phyloP scores from a whole-genome alignment of 2,329 filamentous ascomycete genomes.

The Sordariomycetes sp. region DNA sequence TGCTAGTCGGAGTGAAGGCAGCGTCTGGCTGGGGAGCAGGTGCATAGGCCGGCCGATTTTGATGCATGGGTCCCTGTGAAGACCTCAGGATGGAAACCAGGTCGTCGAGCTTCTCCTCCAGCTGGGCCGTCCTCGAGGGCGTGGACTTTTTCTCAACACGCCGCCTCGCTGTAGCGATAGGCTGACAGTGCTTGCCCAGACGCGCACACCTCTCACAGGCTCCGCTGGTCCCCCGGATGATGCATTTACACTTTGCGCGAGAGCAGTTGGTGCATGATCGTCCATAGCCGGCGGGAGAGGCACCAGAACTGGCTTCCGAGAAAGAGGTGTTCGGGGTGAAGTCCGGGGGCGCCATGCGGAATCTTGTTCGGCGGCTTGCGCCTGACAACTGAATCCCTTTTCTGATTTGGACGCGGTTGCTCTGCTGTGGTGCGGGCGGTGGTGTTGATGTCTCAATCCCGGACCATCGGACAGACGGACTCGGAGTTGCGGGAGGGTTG shows the following conservation, averaged over 20 bases:
- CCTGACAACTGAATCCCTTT: too few species aligned
- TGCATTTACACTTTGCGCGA: conserved; percentile 39
- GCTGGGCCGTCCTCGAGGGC: conserved; percentile 29
- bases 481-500: too few species aligned
- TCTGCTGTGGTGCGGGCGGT: too few species aligned
- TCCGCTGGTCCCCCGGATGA: conserved; percentile 22
- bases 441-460: too few species aligned
- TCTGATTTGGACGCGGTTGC: too few species aligned
- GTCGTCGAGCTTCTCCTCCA: conserved; percentile 41
- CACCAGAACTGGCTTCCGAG: conserved; percentile 5
- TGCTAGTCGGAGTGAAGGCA: conserved; percentile 14
- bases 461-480: too few species aligned
- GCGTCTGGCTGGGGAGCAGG: conserved; percentile 4
- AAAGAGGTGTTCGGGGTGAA: conserved; percentile 1
- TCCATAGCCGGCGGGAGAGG: conserved; percentile 29
- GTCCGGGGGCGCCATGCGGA: conserved; percentile 4
- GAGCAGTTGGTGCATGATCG: conserved; percentile 37
- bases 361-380: background rate
- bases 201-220: conserved; percentile 33
- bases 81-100: conserved; percentile 34
- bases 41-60: conserved; percentile 1
- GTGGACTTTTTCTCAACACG: conserved; percentile 22
- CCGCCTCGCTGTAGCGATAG: conserved; percentile 30
- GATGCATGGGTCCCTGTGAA: conserved; percentile 12
- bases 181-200: conserved; percentile 36